These are phyloP conservation scores for Ploettnerulaceae sp. DNA, from an alignment of 2,329 filamentous ascomycete species.

Conservation along the genomic window DNA sequence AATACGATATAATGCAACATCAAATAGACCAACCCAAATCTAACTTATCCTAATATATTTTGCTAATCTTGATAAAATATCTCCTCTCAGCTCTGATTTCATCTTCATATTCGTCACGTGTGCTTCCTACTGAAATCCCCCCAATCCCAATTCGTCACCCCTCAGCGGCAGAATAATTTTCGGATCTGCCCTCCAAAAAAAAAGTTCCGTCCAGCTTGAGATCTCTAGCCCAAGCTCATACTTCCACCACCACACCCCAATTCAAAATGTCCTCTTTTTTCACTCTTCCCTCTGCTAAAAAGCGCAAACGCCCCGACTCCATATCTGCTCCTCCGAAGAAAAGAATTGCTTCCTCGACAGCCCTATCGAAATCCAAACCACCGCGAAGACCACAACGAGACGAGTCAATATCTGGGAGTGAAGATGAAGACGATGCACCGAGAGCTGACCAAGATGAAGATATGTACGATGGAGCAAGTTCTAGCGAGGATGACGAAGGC, in stretches of 20 bases:
- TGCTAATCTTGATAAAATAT: no score
- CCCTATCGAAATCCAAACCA: constrained; percentile 35
- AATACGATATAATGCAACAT: no score
- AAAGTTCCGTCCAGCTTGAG: neutral
- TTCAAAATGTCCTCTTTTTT: constrained; percentile 87
- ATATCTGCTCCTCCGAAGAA: constrained; percentile 53
- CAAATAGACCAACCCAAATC: no score
- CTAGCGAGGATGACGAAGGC: constrained; percentile 50
- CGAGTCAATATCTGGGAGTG: constrained; percentile 79
- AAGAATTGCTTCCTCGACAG: constrained; percentile 41
- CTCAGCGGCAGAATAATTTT: constrained; percentile 17
- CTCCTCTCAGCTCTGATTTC: no score
- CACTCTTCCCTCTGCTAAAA: constrained; percentile 79
- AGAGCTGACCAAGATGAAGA: constrained; percentile 54
- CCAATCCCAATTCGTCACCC: constrained; percentile 8
- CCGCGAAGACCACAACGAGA: constrained; percentile 42
- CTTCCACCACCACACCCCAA: neutral
- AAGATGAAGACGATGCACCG: constrained; percentile 60
- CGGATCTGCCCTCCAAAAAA: constrained; percentile 4
- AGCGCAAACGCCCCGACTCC: constrained; percentile 69
- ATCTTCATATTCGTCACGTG: neutral
- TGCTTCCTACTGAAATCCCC: neutral
- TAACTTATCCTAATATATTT: no score
- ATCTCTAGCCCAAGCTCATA: neutral
- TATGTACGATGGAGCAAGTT: constrained; percentile 45